phyloP scores from a whole-genome alignment of 192 early-diverging fungal genomes.

The Linnemannia elongata region DNA sequence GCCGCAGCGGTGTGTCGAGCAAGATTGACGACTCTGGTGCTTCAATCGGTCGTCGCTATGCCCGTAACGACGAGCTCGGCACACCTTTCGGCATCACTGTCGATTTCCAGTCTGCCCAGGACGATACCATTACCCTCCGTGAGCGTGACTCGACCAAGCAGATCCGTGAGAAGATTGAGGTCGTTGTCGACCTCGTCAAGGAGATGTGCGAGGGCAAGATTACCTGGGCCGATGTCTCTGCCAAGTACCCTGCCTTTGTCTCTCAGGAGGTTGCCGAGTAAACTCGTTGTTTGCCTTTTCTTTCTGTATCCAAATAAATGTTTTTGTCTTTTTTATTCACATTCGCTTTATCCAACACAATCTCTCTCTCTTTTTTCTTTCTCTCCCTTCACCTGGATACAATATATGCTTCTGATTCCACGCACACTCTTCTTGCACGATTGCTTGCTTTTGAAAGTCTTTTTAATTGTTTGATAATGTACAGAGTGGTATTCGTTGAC shows the following conservation, averaged over 20 bases:
- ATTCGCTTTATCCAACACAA: background rate
- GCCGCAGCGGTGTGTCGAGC: conserved; percentile 81
- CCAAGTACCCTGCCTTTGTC: conserved; percentile 77
- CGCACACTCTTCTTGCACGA: too few relatives aligned
- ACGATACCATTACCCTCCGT: conserved; percentile 93
- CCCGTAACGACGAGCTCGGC: conserved; percentile 98
- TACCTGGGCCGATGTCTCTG: conserved; percentile 80
- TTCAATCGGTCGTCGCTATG: conserved; percentile 95
- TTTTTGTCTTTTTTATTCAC: background rate
- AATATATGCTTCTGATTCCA: too few relatives aligned
- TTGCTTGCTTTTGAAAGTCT: background rate
- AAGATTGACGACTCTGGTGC: conserved; percentile 91
- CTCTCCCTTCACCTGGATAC: too few relatives aligned
- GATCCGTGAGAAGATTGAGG: conserved; percentile 84
- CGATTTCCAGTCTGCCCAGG: conserved; percentile 97
- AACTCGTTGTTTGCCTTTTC: background rate
- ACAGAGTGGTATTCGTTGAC: conserved; percentile 5
- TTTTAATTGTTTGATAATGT: background rate
- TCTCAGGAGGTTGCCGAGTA: conserved; percentile 59
- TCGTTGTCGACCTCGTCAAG: conserved; percentile 81
- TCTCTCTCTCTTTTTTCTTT: too few relatives aligned
- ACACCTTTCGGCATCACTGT: conserved; percentile 98
- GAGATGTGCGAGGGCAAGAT: conserved; percentile 77
- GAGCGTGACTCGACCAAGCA: conserved; percentile 97
- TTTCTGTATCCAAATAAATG: background rate